Evolutionary conservation across 192 early-diverging fungal species (phyloP).

Genomic region (Coemansia reversa): DNA sequence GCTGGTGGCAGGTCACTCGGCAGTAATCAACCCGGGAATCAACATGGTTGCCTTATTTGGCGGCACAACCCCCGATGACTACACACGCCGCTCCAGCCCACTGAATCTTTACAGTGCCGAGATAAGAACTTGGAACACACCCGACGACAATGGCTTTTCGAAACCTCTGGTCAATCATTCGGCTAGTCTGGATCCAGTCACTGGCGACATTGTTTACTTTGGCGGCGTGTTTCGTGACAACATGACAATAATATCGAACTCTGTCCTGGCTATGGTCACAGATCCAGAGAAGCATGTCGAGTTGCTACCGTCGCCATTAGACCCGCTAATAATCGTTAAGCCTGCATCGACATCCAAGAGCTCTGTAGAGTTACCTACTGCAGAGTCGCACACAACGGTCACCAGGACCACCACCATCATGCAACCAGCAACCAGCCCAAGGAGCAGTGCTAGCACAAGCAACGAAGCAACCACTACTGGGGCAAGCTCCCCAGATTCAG

Average conservation of each 20-base stretch:
- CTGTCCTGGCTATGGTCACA: conserved; percentile 42
- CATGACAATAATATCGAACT: conserved; percentile 21
- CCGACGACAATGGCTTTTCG: conserved; percentile 12
- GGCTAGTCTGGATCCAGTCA: conserved; percentile 19
- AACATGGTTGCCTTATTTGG: conserved; percentile 47
- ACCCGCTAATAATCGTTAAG: neutral
- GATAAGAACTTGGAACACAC: conserved; percentile 44
- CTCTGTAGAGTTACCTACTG: neutral
- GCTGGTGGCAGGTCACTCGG: conserved; percentile 34
- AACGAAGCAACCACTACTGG: neutral
- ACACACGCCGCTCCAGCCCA: conserved; percentile 3
- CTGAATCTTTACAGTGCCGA: conserved; percentile 41
- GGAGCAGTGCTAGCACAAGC: neutral
- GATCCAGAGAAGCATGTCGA: conserved; percentile 13
- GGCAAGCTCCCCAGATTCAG: neutral
- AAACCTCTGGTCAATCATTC: conserved; percentile 31
- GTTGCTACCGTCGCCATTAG: neutral
- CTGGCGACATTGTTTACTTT: conserved; percentile 43
- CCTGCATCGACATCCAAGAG: conserved; percentile 2
- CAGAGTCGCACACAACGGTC: neutral
- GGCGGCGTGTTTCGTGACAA: conserved; percentile 20
- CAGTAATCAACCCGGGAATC: conserved; percentile 24
- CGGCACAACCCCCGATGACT: conserved; percentile 25
- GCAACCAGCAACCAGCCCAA: neutral
- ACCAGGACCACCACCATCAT: conserved; percentile 5